Conservation (phyloP, 805 yeast species). For the Nadsonia fulvescens region DNA sequence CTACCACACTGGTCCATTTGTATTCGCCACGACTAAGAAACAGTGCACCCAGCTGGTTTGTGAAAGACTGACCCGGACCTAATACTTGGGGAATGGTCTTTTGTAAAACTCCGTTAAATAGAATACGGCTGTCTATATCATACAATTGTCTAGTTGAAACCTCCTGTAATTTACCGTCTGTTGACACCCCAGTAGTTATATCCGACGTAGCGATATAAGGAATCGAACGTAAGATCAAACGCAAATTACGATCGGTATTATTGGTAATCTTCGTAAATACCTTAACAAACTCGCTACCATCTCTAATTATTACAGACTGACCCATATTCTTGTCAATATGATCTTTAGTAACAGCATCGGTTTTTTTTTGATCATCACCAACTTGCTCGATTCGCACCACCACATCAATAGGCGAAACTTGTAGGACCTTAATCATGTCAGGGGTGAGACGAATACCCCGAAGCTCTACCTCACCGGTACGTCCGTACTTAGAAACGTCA, state of each 20-base stretch:
- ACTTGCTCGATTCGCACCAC: slow-evolving; percentile 17
- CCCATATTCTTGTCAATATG: slow-evolving; percentile 15
- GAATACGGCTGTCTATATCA: slow-evolving; percentile 35
- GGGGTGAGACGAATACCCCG: slow-evolving; percentile 46
- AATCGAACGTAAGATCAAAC: slow-evolving; percentile 45
- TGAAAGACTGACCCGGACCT: slow-evolving; percentile 24
- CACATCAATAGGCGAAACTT: slow-evolving; percentile 14
- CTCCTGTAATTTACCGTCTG: slow-evolving; percentile 6
- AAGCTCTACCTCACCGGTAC: slow-evolving; percentile 45
- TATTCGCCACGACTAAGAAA: slow-evolving; percentile 64
- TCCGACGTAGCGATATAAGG: slow-evolving; percentile 22
- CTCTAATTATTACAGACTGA: slow-evolving; percentile 6
- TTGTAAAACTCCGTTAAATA: slow-evolving; percentile 62
- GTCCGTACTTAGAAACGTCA: too few species aligned
- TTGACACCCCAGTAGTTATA: neutral
- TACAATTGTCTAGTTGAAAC: slow-evolving; percentile 10
- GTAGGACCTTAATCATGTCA: slow-evolving; percentile 38
- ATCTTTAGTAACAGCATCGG: slow-evolving; percentile 1
- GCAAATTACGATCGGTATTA: slow-evolving; percentile 23
- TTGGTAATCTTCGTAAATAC: slow-evolving; percentile 34
- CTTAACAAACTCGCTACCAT: slow-evolving; percentile 30
- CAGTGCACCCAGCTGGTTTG: slow-evolving; percentile 35
- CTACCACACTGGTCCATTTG: slow-evolving; percentile 58
- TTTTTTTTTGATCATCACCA: slow-evolving; percentile 5
- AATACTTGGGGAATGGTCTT: slow-evolving; percentile 27